Evolutionary conservation across 2,329 filamentous ascomycete genomes (phyloP).

Genomic region (Boeremia exigua): DNA sequence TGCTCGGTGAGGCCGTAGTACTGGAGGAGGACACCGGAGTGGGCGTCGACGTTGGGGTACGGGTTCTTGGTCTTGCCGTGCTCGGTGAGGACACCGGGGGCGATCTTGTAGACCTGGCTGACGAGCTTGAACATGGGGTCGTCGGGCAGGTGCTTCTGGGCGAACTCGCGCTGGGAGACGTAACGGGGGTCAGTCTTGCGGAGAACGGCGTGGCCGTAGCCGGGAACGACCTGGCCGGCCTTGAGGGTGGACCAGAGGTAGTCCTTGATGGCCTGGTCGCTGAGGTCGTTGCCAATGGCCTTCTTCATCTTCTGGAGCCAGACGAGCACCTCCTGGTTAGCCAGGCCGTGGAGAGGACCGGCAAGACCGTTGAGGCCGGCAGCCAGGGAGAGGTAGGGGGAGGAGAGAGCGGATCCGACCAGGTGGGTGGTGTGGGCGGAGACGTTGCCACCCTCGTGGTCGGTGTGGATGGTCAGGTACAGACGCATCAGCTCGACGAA

Average conservation of each 20-base stretch:
- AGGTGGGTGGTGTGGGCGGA: constrained; percentile 98
- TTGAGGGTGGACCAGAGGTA: constrained; percentile 99
- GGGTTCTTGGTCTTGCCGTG: constrained; percentile 99
- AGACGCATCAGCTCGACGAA: constrained; percentile 98
- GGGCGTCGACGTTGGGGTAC: constrained; percentile 97
- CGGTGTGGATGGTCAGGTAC: constrained; percentile 99
- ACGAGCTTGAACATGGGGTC: constrained; percentile 99
- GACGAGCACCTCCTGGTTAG: constrained; percentile 99
- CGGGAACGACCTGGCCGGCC: constrained; percentile 91
- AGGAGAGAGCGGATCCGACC: constrained; percentile 95
- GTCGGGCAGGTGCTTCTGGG: constrained; percentile 88
- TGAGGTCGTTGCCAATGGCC: constrained; percentile 88
- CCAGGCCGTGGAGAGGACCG: constrained; percentile 96
- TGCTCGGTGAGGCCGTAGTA: constrained; percentile 99
- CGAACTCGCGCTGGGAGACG: constrained; percentile 97
- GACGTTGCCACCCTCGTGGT: constrained; percentile 99
- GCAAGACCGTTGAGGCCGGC: constrained; percentile 98
- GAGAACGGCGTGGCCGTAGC: constrained; percentile 98
- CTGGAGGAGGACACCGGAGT: constrained; percentile 98
- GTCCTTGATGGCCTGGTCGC: constrained; percentile 94
- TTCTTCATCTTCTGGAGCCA: constrained; percentile 99
- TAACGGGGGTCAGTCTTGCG: constrained; percentile 99
- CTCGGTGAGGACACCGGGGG: constrained; percentile 95
- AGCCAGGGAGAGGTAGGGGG: constrained; percentile 93
- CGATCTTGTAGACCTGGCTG: constrained; percentile 99